phyloP scores from a whole-genome alignment of 805 yeast genomes.

The Wickerhamomyces hampshirensis region DNA sequence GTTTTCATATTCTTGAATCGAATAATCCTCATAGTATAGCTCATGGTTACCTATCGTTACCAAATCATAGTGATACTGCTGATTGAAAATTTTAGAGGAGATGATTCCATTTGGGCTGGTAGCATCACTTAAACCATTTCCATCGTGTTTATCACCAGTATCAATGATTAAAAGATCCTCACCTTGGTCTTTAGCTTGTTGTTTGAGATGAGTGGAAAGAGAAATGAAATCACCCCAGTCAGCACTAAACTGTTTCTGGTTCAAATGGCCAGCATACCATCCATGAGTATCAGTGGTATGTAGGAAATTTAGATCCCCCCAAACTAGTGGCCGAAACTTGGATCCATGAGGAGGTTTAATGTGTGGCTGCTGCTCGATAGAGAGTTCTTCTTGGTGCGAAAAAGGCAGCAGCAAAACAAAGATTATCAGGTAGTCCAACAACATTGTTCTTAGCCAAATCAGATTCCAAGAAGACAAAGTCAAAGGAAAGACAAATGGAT shows the following conservation, averaged over 20 bases:
- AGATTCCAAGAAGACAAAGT: too few relatives aligned
- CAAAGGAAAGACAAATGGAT: too few relatives aligned
- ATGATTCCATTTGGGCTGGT: slow-evolving; percentile 65
- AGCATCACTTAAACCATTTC: slow-evolving; percentile 84
- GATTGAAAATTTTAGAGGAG: slow-evolving; percentile 58
- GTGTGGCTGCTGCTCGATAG: slow-evolving; percentile 27
- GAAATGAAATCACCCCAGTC: slow-evolving; percentile 92
- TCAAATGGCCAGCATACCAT: slow-evolving; percentile 88
- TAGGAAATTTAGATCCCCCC: slow-evolving; percentile 77
- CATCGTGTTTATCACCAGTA: slow-evolving; percentile 93
- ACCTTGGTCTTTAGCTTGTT: slow-evolving; percentile 36
- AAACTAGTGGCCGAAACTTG: slow-evolving; percentile 45
- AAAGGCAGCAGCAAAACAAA: background rate
- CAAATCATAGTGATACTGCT: slow-evolving; percentile 63
- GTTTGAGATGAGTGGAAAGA: slow-evolving; percentile 50
- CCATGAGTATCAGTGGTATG: slow-evolving; percentile 98
- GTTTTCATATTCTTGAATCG: slow-evolving; percentile 58
- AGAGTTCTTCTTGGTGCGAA: slow-evolving; percentile 4
- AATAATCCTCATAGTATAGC: slow-evolving; percentile 61
- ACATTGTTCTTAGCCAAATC: too few relatives aligned
- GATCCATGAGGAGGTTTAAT: slow-evolving; percentile 29
- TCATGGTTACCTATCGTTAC: slow-evolving; percentile 91
- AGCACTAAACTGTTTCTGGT: slow-evolving; percentile 71
- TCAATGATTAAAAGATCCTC: slow-evolving; percentile 74
- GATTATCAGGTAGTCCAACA: too few relatives aligned